These are phyloP conservation scores for Rhodomyrtus psidioides DNA, from an alignment of 441 rosid species.

Conservation along the genomic window DNA sequence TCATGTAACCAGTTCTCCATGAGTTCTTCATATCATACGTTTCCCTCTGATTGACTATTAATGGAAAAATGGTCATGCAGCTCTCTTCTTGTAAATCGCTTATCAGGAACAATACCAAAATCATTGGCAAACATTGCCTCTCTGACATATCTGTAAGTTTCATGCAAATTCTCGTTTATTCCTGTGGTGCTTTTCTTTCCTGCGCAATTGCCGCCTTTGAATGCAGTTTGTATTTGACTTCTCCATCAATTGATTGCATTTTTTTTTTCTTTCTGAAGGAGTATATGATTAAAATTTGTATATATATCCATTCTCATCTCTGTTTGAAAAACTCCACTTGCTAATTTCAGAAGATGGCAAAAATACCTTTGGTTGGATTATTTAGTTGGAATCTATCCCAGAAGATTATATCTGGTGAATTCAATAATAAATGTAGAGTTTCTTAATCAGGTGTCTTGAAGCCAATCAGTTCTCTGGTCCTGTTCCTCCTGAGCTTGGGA, in stretches of 20 bases:
- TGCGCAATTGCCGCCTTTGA: background rate
- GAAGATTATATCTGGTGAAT: background rate
- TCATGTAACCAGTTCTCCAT: slow-evolving; percentile 23
- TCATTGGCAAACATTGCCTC: slow-evolving; percentile 35
- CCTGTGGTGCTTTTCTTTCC: background rate
- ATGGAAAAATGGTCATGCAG: slow-evolving; percentile 20
- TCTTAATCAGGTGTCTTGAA: slow-evolving; percentile 40
- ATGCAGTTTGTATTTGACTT: background rate
- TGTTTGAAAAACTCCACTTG: background rate
- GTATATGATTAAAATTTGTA: background rate
- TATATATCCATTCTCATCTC: background rate
- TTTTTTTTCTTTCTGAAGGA: background rate
- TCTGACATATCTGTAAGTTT: slow-evolving; percentile 46
- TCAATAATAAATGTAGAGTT: background rate
- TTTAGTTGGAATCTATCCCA: background rate
- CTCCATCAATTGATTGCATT: background rate
- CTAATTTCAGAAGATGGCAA: background rate
- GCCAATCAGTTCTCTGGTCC: slow-evolving; percentile 51
- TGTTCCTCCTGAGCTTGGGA: slow-evolving; percentile 49
- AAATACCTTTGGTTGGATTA: background rate
- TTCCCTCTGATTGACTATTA: background rate
- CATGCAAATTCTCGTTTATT: background rate
- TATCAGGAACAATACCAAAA: slow-evolving; percentile 52
- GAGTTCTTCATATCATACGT: background rate
- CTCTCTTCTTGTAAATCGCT: slow-evolving; percentile 45